phyloP scores from a whole-genome alignment of 352 stramenopile genomes.

The Phytophthora idaei region DNA sequence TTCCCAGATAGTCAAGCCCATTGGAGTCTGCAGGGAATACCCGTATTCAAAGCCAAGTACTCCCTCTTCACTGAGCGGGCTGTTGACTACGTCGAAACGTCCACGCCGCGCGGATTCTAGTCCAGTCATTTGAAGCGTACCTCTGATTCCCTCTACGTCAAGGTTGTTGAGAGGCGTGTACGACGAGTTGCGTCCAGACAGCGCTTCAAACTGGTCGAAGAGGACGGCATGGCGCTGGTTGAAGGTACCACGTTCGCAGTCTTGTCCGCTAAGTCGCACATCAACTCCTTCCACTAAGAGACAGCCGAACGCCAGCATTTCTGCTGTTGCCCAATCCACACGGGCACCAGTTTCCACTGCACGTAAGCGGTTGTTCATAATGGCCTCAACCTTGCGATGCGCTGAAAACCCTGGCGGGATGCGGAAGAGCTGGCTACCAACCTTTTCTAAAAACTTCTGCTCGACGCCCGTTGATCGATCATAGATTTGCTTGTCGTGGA shows the following conservation, averaged over 20 bases:
- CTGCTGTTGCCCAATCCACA: slow-evolving; percentile 90
- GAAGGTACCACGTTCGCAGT: slow-evolving; percentile 91
- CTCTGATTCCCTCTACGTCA: slow-evolving; percentile 48
- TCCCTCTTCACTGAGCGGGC: slow-evolving; percentile 79
- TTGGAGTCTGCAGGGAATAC: slow-evolving; percentile 83
- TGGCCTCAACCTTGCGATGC: slow-evolving; percentile 85
- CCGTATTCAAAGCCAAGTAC: slow-evolving; percentile 90
- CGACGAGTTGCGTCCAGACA: slow-evolving; percentile 81
- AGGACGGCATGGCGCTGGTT: slow-evolving; percentile 90
- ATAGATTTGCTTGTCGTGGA: slow-evolving; percentile 39
- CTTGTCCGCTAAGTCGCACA: slow-evolving; percentile 88
- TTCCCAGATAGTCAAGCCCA: slow-evolving; percentile 91
- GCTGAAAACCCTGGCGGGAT: slow-evolving; percentile 84
- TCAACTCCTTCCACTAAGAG: slow-evolving; percentile 85
- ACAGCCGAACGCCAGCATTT: slow-evolving; percentile 87
- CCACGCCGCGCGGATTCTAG: slow-evolving; percentile 50
- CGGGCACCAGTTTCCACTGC: slow-evolving; percentile 81
- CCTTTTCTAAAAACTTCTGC: slow-evolving; percentile 67
- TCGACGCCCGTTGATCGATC: slow-evolving; percentile 76
- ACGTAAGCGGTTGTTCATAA: slow-evolving; percentile 86
- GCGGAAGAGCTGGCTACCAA: slow-evolving; percentile 79
- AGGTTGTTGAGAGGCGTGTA: slow-evolving; percentile 96
- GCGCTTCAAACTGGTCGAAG: slow-evolving; percentile 85
- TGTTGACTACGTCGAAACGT: slow-evolving; percentile 84
- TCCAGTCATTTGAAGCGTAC: slow-evolving; percentile 41